Evolutionary conservation across 768 basidiomycete species (phyloP), one percentile per base, ranked within the genome.

Genomic region (Epithele typhae): DNA sequence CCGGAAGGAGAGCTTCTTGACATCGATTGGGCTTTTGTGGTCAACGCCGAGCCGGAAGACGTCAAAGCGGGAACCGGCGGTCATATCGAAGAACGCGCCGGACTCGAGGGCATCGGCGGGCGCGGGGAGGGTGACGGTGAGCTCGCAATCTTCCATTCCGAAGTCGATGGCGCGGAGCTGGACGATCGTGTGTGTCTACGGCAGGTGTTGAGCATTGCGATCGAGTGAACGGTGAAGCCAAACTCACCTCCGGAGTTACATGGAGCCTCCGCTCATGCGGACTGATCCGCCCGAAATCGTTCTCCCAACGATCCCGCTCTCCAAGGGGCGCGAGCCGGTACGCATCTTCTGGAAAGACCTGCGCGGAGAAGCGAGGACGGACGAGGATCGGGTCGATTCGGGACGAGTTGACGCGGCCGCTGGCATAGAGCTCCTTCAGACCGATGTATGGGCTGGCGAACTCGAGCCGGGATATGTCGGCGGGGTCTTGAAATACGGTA

Each of bases 141-240:
- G 51, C 23, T 23, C 32, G 46, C 51, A 48, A 21, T 48, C 51
- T 25, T 52, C 51, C 46, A 47, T 52, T 24, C 51, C 51, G 30
- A 48, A 53, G 47, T 53, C 51, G 30, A 53, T 48, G 17, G 47
- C 43, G 43, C 51, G 51, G 43, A 45, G 48, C 18, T 53, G 51
- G 11, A 45, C 36, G 34, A 53, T 24, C 12, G 47, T 53, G 25
- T 41, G 46, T 4, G 43, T 38, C 51, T 52, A 30, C 25, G 21
- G 19, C 21, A 23, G 12, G 39, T n/a, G 39, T 24, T 30, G 27
- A 30, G 27, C 14, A 30, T 14, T 14, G 27, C 6, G 9, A 5
- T 21, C 19, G 11, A 7, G 12, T 23, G 18, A 12, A 25, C 4
- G 32, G 3, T 5, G 18, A 15, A 33, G 30, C n/a, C n/a, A 30